Evolutionary conservation across 805 yeast genomes (phyloP), one percentile per base, ranked within the genome.

Genomic region (Yarrowia deformans): DNA sequence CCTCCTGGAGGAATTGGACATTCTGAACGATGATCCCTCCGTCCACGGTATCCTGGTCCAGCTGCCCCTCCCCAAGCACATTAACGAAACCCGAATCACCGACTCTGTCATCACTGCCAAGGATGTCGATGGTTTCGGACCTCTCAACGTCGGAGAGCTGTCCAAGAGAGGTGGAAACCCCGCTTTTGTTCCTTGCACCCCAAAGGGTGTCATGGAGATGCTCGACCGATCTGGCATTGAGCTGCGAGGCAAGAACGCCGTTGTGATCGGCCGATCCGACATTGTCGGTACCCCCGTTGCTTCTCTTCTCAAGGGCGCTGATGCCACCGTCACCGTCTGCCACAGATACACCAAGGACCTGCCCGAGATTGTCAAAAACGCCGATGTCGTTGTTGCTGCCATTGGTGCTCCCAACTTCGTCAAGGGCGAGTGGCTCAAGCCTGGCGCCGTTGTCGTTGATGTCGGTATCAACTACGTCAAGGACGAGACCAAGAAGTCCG

Each of bases 201-300:
- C 99, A 69, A 88, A 89, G 80, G 99, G 99, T 70, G 87, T 93
- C 74, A 88, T 94, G 82, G 90, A 88, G 75, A 81, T 94, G 75
- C 83, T 94, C 75, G 86, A 89, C 74, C 84, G 88, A 72, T 85
- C 91, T 61, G 87, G 89, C 9, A 86, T 91, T 34, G 79, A 81
- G 40, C 80, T 93, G 70, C 78, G 85, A n/a, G 98, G 98, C 69
- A 86, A 91, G 74, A 84, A 84, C 71, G 97, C 96, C 19, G 97
- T 93, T 70, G 98, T 94, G 29, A 82, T 95, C 70, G 98, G 99
- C 68, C 87, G 98, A 77, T 90, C 97, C 23, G 98, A 95, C 77
- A 94, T 94, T 74, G 99, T 94, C 46, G 99, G 99, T 69, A 87
- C 90, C 61, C 99, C 99, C 48, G 93, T 93, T 14, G 90, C 97